These are phyloP conservation scores for Diplotaxis tenuifolia DNA, from an alignment of 345 rosid genomes.

Conservation along the genomic window DNA sequence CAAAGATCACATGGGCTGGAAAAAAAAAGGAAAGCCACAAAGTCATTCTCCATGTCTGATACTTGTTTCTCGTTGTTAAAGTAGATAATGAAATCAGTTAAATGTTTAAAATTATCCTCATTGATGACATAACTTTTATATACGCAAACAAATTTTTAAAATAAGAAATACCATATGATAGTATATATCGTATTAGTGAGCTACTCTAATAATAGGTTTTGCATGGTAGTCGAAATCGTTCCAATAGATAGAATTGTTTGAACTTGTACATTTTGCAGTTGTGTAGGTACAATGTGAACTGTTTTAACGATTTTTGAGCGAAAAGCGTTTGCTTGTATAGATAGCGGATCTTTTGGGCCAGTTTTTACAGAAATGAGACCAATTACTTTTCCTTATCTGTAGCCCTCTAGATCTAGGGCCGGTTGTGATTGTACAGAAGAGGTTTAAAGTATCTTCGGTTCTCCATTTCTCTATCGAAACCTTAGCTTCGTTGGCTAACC, in stretches of 20 bases:
- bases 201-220: not conserved
- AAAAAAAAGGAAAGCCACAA: not conserved
- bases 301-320: too few relatives aligned
- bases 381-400: not conserved
- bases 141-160: not conserved
- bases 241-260: not conserved
- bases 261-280: not conserved
- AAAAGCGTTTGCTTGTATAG: too few relatives aligned
- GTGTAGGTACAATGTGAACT: not conserved
- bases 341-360: not conserved
- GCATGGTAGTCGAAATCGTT: not conserved
- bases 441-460: not conserved
- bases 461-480: not conserved
- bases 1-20: conserved; percentile 29
- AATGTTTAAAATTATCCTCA: not conserved
- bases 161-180: not conserved
- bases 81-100: not conserved
- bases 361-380: not conserved
- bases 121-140: not conserved
- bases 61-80: conserved; percentile 10
- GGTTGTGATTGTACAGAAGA: not conserved
- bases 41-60: conserved; percentile 16
- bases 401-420: not conserved
- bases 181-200: not conserved
- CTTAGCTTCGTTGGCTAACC: not conserved